Evolutionary conservation across 1,139 yeast species (phyloP).

Genomic region (Blastobotrys serpentis): DNA sequence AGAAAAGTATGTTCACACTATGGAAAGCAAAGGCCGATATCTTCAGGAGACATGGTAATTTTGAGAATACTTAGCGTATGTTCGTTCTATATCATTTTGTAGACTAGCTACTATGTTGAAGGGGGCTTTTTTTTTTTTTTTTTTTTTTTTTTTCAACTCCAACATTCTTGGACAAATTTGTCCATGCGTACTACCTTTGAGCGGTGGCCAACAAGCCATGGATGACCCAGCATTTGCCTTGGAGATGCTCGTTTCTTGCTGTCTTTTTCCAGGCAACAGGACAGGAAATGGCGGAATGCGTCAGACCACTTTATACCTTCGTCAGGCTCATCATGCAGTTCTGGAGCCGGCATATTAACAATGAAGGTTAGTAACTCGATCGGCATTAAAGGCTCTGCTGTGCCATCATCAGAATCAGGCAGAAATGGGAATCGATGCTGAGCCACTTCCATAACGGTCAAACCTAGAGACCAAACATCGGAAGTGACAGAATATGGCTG

Average conservation of each 20-base stretch:
- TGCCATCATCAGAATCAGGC: conserved; percentile 40
- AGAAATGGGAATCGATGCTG: conserved; percentile 78
- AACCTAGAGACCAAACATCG: conserved; percentile 95
- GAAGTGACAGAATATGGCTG: conserved; percentile 92
- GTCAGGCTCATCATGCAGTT: conserved; percentile 70
- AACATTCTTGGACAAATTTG: conserved; percentile 74
- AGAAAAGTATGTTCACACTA: conserved; percentile 47
- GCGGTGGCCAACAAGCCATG: conserved; percentile 82
- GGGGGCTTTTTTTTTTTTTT: not conserved
- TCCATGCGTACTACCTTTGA: conserved; percentile 78
- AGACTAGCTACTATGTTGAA: no score
- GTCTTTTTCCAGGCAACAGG: conserved; percentile 78
- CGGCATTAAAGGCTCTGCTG: conserved; percentile 60
- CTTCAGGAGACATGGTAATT: conserved; percentile 95
- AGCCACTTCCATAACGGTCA: conserved; percentile 89
- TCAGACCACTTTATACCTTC: conserved; percentile 78
- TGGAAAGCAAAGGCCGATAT: conserved; percentile 71
- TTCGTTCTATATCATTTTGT: not conserved
- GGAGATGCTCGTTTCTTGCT: conserved; percentile 84
- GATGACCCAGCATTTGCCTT: conserved; percentile 85
- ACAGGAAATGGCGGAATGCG: conserved; percentile 78
- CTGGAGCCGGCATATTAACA: conserved; percentile 73
- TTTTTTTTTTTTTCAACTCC: conserved; percentile 46
- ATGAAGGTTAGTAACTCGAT: conserved; percentile 82
- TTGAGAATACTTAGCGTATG: conserved; percentile 1